Percentiles rank a stretch among this genome's conserved stretches.
Conservation (phyloP, 352 stramenopile genomes). For the Peronospora belbahrii region DNA sequence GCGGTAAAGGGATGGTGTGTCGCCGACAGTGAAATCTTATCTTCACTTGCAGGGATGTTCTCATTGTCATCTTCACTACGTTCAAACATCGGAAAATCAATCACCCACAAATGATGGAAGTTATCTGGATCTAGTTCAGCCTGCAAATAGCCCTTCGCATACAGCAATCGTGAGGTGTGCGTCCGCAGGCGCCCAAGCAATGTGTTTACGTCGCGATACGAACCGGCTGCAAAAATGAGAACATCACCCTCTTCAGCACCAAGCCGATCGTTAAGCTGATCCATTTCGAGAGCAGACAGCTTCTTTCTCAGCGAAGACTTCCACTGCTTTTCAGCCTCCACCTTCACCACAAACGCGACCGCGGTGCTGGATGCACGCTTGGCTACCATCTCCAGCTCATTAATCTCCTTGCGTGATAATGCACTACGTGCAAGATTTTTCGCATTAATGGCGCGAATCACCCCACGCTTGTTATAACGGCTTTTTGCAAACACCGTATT, state of each 20-base stretch:
- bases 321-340: slow-evolving; percentile 49
- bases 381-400: slow-evolving; percentile 44
- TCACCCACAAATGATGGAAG: slow-evolving; percentile 78
- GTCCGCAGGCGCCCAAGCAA: slow-evolving; percentile 65
- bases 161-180: slow-evolving; percentile 49
- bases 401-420: slow-evolving; percentile 73
- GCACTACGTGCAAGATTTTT: slow-evolving; percentile 41
- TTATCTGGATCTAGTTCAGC: slow-evolving; percentile 55
- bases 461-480: slow-evolving; percentile 19
- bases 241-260: slow-evolving; percentile 59
- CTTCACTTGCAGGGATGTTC: slow-evolving; percentile 20
- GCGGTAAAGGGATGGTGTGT: slow-evolving; percentile 86
- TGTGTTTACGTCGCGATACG: slow-evolving; percentile 46
- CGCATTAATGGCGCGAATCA: slow-evolving; percentile 66
- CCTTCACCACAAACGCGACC: slow-evolving; percentile 51
- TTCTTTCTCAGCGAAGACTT: slow-evolving; percentile 69
- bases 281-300: slow-evolving; percentile 36
- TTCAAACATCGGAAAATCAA: slow-evolving; percentile 87
- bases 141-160: slow-evolving; percentile 51
- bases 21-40: slow-evolving; percentile 46
- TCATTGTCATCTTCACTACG: slow-evolving; percentile 45
- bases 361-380: slow-evolving; percentile 36
- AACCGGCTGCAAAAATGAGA: slow-evolving; percentile 51
- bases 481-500: slow-evolving; percentile 24
- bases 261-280: slow-evolving; percentile 38